A percentile compares a stretch with the other conserved stretches of the same genome.
phyloP scores from a whole-genome alignment of 768 basidiomycete species.

The Hirschioporus abietinus region DNA sequence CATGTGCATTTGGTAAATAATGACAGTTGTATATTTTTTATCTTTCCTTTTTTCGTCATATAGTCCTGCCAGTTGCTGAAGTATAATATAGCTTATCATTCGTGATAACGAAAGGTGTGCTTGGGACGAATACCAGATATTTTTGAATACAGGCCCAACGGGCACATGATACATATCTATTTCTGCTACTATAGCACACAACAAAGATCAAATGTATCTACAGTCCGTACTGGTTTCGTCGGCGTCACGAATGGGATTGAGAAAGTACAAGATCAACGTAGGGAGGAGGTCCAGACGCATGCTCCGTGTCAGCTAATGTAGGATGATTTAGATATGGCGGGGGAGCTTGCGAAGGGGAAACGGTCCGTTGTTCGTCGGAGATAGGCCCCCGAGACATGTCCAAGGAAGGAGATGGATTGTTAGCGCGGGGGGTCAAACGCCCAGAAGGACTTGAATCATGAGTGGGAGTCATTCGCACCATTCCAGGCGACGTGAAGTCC shows the following conservation, averaged over 20 bases:
- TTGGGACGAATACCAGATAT: neutral
- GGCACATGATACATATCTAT: neutral
- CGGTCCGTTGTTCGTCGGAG: constrained; percentile 25
- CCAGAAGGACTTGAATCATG: constrained; percentile 17
- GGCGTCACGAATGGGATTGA: neutral
- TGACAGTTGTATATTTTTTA: neutral
- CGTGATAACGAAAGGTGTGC: neutral
- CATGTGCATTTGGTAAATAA: neutral
- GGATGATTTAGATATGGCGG: constrained; percentile 58
- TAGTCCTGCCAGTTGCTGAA: neutral
- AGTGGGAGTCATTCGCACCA: constrained; percentile 22
- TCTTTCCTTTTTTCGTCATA: neutral
- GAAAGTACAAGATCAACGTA: constrained; percentile 29
- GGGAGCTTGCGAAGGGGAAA: constrained; percentile 57
- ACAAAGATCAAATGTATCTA: constrained; percentile 4
- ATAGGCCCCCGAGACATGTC: constrained; percentile 26
- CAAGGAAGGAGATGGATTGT: constrained; percentile 22
- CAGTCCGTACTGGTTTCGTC: neutral
- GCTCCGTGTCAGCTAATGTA: constrained; percentile 32
- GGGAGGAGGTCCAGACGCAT: constrained; percentile 25
- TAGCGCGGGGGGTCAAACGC: constrained; percentile 22
- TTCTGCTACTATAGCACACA: constrained; percentile 1
- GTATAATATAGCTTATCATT: no score
- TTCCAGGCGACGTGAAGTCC: constrained; percentile 8
- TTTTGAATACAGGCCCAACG: neutral